Evolutionary conservation across 1,284 basidiomycete genomes (phyloP), one percentile per base, ranked within the genome.

Genomic region (Phellinidium pouzarii): DNA sequence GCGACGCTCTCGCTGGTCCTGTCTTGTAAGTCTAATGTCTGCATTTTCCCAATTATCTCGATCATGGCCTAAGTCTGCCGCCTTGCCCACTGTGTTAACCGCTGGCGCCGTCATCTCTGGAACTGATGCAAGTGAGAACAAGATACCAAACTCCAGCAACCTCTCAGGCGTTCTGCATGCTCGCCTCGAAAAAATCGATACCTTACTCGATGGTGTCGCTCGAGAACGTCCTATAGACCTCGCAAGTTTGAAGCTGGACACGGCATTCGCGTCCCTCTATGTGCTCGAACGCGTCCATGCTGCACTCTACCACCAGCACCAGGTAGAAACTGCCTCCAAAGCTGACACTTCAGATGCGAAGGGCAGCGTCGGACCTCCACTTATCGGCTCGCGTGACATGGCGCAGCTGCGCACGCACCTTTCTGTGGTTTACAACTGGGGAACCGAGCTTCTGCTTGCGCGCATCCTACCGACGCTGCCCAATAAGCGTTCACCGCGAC

Each of bases 361-460:
- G 14, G 31, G 26, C 22, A 25, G 22, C n/a, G 26, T 36, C 26
- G 44, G 58, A n/a, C 26, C 64, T 1, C 74, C 74, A 20, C 61
- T 68, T 14, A 69, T 90, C 49, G 86, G 85, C 0, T 77, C 80
- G 1, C 76, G 82, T 52, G 87, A 91, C 64, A 64, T 88, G 38
- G 65, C 71, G 4, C 67, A 79, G 55, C 64, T 89, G 1, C 76
- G 80, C 29, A 83, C 80, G 0, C 70, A 88, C 22, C 62, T 85
- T 7, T 78, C 83, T 11, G 73, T 90, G 51, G 65, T 76, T 19
- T 85, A 89, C 62, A 82, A 79, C 58, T 88, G 87, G 87, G 81
- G 78, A 4, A 63, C 78, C 3, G 75, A 80, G 17, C 76, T 76
- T 4, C 61, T 82, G 6, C 69, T 84, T 26, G 59, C 62, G 9